These are phyloP conservation scores for Voacanga thouarsii DNA, from an alignment of 257 asterid genomes.

Conservation along the genomic window DNA sequence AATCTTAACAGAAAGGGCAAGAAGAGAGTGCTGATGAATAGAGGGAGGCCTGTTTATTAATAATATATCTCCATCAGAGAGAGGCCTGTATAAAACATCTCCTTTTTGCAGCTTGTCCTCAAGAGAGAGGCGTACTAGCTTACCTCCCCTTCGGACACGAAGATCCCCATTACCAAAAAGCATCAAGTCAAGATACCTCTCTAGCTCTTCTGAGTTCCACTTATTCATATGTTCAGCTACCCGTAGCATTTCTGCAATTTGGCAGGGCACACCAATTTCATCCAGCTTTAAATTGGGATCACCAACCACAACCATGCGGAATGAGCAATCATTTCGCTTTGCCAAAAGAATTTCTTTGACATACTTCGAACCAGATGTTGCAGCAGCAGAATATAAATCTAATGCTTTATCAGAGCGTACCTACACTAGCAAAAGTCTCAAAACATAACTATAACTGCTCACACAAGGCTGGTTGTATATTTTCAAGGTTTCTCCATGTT, in stretches of 20 bases:
- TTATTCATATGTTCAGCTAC: constrained; percentile 53
- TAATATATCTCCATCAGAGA: constrained; percentile 77
- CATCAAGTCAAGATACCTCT: constrained; percentile 49
- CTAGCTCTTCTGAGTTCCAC: constrained; percentile 67
- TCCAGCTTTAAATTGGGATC: constrained; percentile 65
- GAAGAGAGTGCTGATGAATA: constrained; percentile 88
- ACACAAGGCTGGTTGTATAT: constrained; percentile 1
- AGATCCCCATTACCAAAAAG: constrained; percentile 48
- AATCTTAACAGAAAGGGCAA: constrained; percentile 70
- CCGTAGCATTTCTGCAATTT: constrained; percentile 58
- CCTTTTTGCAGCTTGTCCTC: constrained; percentile 62
- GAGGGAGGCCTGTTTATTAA: constrained; percentile 91
- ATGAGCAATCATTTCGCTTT: constrained; percentile 72
- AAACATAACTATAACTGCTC: constrained; percentile 14
- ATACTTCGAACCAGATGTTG: constrained; percentile 72
- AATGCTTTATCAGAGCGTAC: constrained; percentile 72
- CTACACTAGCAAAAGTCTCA: constrained; percentile 50
- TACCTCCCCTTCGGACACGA: constrained; percentile 54
- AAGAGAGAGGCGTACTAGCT: constrained; percentile 38
- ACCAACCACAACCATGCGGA: constrained; percentile 96
- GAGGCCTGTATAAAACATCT: constrained; percentile 70
- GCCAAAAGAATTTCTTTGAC: constrained; percentile 76
- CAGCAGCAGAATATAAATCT: constrained; percentile 43
- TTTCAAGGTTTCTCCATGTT: neutral
- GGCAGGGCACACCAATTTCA: constrained; percentile 80